A percentile compares a stretch with the other conserved stretches of the same genome.
Evolutionary conservation across 257 asterid species (phyloP).

Genomic region (Capsicum baccatum): DNA sequence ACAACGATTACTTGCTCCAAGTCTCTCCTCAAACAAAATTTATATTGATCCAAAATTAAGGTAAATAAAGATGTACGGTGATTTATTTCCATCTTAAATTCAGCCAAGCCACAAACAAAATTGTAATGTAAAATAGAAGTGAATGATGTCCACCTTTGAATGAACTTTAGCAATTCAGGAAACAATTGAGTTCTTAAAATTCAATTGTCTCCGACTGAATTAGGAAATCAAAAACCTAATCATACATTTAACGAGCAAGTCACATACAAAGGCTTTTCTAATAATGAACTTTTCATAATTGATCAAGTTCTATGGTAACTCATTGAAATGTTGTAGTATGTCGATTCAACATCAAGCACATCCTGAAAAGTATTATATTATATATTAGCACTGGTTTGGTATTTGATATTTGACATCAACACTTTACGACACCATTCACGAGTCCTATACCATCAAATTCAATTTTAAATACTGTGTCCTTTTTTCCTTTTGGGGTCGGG

Average conservation of each 20-base stretch:
- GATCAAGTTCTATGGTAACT: too few species aligned
- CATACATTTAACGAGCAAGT: neutral
- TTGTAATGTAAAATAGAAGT: neutral
- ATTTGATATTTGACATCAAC: neutral
- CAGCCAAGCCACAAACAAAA: neutral
- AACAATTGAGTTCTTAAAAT: neutral
- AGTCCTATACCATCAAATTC: neutral
- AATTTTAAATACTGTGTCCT: too few species aligned
- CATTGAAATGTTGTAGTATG: too few species aligned
- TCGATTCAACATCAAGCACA: neutral
- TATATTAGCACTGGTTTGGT: neutral
- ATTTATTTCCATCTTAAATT: neutral
- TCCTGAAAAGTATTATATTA: neutral
- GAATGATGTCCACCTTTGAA: neutral
- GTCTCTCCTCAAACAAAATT: neutral
- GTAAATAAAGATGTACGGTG: neutral
- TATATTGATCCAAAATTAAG: neutral
- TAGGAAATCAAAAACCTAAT: neutral
- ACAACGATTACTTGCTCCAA: neutral
- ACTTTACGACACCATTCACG: neutral
- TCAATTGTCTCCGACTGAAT: neutral
- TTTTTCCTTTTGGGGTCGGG: too few species aligned
- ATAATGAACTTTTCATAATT: neutral
- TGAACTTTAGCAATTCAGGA: neutral
- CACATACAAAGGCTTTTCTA: neutral